Evolutionary conservation across 2,329 filamentous ascomycete genomes (phyloP).

Genomic region (Davidsoniella eucalypti): DNA sequence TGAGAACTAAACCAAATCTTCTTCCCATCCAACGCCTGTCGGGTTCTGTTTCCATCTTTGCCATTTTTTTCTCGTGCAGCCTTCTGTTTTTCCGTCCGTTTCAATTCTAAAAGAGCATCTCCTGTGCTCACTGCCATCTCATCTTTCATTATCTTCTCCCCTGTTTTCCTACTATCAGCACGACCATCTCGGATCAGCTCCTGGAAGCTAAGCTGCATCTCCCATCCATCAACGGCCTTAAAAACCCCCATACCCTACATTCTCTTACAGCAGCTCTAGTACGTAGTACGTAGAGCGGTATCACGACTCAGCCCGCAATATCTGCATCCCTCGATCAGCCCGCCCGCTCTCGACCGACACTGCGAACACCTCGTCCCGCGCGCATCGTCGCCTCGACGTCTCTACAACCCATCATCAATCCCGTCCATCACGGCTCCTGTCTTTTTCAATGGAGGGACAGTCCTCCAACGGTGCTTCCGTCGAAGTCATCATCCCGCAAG

Average conservation of each 20-base stretch:
- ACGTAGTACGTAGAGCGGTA: too few relatives aligned
- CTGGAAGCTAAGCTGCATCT: background rate
- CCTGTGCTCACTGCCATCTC: too few relatives aligned
- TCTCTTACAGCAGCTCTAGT: background rate
- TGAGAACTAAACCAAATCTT: too few relatives aligned
- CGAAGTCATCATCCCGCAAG: slow-evolving; percentile 41
- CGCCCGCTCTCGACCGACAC: background rate
- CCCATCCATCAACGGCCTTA: background rate
- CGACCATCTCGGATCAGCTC: background rate
- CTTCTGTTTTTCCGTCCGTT: background rate
- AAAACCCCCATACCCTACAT: background rate
- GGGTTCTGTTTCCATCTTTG: background rate
- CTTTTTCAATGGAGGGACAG: slow-evolving; percentile 12
- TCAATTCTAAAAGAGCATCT: too few relatives aligned
- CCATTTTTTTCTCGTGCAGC: slow-evolving; percentile 5
- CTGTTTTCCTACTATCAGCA: too few relatives aligned
- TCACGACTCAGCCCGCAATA: background rate
- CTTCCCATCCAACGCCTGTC: background rate
- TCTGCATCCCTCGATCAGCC: background rate
- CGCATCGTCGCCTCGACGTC: slow-evolving; percentile 16
- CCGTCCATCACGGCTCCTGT: slow-evolving; percentile 1
- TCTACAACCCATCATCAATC: background rate
- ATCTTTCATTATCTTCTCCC: too few relatives aligned
- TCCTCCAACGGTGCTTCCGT: slow-evolving; percentile 22
- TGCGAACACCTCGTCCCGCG: slow-evolving; percentile 5